phyloP scores from a whole-genome alignment of 257 asterid species.

The Capsicum baccatum region DNA sequence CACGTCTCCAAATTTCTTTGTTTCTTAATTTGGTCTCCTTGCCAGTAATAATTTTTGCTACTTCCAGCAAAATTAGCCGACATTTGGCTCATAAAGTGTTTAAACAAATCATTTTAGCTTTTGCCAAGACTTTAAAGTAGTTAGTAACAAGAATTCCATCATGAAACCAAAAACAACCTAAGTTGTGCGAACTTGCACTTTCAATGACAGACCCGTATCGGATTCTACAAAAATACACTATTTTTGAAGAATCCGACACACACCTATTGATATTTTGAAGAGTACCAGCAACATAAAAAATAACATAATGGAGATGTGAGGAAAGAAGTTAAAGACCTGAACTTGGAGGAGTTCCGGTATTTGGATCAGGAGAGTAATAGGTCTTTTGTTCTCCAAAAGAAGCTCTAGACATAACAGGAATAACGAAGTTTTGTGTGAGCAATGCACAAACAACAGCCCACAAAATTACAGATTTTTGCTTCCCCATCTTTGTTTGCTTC shows the following conservation, averaged over 20 bases:
- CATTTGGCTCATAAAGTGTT: not conserved
- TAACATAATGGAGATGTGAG: not conserved
- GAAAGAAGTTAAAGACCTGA: conserved; percentile 37
- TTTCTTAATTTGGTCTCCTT: not conserved
- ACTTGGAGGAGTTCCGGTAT: conserved; percentile 49
- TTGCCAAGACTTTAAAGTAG: not conserved
- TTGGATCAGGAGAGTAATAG: conserved; percentile 64
- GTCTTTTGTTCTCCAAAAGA: conserved; percentile 61
- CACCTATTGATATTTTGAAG: too few species aligned
- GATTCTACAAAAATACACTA: too few species aligned
- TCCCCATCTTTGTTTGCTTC: conserved; percentile 41
- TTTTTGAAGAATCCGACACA: too few species aligned
- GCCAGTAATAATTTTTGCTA: not conserved
- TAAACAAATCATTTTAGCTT: not conserved
- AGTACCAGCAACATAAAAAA: too few species aligned
- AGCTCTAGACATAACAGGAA: conserved; percentile 45
- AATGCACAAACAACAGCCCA: conserved; percentile 57
- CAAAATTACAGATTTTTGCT: conserved; percentile 44
- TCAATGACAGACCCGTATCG: too few species aligned
- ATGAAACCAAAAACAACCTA: not conserved
- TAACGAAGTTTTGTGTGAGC: conserved; percentile 52
- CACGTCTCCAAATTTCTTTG: not conserved
- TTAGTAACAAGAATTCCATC: not conserved
- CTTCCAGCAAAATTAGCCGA: not conserved
- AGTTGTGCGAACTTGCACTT: too few species aligned